Evolutionary conservation across 73 alveolate genomes (phyloP).

Genomic region (Symbiodinium pilosum): DNA sequence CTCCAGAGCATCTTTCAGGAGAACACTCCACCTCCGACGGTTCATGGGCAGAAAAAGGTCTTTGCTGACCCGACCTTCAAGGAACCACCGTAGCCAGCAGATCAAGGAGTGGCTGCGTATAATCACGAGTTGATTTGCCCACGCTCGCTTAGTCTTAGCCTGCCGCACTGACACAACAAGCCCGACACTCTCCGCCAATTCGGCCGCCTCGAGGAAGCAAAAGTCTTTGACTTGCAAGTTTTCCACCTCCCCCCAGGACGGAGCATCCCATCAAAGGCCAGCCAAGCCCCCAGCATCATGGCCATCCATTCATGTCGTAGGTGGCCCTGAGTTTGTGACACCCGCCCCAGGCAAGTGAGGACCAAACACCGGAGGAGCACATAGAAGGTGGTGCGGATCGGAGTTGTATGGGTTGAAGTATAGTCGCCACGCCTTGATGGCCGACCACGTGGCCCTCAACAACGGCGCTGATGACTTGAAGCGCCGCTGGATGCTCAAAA

Average conservation of each 20-base stretch:
- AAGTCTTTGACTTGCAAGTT: background rate
- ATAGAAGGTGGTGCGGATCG: background rate
- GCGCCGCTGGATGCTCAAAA: background rate
- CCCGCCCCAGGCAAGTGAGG: background rate
- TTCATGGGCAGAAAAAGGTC: background rate
- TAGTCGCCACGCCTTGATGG: background rate
- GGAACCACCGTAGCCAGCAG: constrained; percentile 10
- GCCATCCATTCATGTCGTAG: background rate
- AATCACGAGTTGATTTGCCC: constrained; percentile 17
- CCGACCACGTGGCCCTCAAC: background rate
- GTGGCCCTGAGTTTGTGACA: background rate
- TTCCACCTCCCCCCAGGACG: background rate
- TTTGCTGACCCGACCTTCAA: no score
- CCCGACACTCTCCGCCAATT: background rate
- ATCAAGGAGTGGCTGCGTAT: background rate
- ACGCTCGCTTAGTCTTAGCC: background rate
- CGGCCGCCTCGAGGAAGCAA: background rate
- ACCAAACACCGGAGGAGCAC: background rate
- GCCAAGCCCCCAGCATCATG: background rate
- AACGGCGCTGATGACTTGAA: background rate
- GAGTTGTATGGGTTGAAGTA: background rate
- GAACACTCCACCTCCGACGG: background rate
- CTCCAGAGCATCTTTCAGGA: background rate
- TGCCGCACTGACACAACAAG: background rate
- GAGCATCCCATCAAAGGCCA: background rate